A percentile compares a stretch with the other conserved stretches of the same genome.
These are phyloP conservation scores for Penicillium pulvis DNA, from an alignment of 495 filamentous ascomycete genomes.

Conservation along the genomic window DNA sequence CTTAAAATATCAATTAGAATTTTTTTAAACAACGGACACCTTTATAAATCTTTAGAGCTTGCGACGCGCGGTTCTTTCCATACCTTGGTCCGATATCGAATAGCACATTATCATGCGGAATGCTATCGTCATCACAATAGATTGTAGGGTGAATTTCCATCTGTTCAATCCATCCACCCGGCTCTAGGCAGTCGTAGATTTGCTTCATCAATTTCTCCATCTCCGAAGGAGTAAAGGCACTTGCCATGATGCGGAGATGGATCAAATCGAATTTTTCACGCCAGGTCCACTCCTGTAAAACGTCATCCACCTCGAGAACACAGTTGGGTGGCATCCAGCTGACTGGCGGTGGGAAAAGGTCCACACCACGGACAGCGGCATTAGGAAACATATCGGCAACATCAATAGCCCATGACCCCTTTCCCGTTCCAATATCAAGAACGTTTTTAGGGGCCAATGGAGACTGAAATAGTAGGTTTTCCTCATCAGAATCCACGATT, in stretches of 20 bases:
- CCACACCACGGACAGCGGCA: conserved; percentile 23
- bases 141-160: conserved; percentile 45
- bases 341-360: conserved; percentile 27
- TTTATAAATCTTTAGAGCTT: neutral
- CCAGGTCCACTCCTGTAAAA: conserved; percentile 32
- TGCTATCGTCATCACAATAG: conserved; percentile 43
- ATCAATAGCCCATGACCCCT: conserved; percentile 12
- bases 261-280: conserved; percentile 31
- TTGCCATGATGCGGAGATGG: conserved; percentile 27
- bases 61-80: neutral
- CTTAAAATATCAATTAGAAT: neutral
- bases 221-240: conserved; percentile 24
- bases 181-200: conserved; percentile 12
- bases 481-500: neutral
- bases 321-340: conserved; percentile 39
- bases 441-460: conserved; percentile 9
- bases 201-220: conserved; percentile 29
- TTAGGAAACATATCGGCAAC: conserved; percentile 13
- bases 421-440: conserved; percentile 15
- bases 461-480: conserved; percentile 5
- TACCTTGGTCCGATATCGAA: neutral
- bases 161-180: conserved; percentile 57
- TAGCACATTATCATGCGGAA: conserved; percentile 31
- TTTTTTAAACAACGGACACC: neutral
- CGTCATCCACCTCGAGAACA: conserved; percentile 34